Conservation (phyloP, 805 yeast species). For the Candida sithepensis region DNA sequence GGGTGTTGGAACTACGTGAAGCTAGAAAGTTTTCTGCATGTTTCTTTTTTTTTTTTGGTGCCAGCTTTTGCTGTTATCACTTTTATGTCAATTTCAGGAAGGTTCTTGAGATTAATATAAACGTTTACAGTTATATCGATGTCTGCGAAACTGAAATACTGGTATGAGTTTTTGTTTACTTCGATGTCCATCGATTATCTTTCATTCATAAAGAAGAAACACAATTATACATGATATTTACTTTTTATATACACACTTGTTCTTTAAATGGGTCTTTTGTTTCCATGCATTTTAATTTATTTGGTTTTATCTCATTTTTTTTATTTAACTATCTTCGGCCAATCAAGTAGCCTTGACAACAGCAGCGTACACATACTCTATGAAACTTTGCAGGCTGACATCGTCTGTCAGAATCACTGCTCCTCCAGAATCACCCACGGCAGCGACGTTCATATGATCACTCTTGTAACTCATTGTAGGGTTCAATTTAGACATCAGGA, state of each 20-base stretch:
- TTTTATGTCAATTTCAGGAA: neutral
- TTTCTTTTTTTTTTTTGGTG: neutral
- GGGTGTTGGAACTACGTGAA: neutral
- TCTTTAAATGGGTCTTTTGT: neutral
- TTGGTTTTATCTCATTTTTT: neutral
- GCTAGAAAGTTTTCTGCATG: neutral
- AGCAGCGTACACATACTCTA: constrained; percentile 47
- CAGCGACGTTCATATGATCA: constrained; percentile 20
- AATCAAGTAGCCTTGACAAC: constrained; percentile 29
- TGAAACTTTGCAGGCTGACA: constrained; percentile 50
- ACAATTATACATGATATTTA: too few relatives aligned
- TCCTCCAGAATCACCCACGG: constrained; percentile 29
- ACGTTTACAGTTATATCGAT: neutral
- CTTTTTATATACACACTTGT: too few relatives aligned
- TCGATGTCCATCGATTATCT: too few relatives aligned
- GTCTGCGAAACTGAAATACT: too few relatives aligned
- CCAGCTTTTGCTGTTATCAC: neutral
- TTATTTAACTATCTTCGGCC: too few relatives aligned
- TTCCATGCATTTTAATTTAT: neutral
- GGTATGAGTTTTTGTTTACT: too few relatives aligned
- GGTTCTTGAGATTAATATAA: neutral
- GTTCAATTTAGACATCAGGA: constrained; percentile 63
- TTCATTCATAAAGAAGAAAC: too few relatives aligned
- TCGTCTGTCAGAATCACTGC: constrained; percentile 56
- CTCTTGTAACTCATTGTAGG: constrained; percentile 57